phyloP scores from a whole-genome alignment of 768 basidiomycete genomes.

The Termitomyces sp. region DNA sequence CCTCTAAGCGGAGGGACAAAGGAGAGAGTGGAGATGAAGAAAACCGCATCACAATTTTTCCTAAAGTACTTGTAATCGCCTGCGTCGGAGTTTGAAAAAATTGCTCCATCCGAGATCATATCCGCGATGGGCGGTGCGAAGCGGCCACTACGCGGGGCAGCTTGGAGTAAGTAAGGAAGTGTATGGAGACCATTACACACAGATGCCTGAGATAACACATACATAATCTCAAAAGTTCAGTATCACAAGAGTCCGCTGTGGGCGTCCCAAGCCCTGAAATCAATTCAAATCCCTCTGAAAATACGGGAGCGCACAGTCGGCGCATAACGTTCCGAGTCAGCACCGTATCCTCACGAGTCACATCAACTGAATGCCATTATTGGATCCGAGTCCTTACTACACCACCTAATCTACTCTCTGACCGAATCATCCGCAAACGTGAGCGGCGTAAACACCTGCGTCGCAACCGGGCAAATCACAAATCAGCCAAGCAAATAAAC shows the following conservation, averaged over 20 bases:
- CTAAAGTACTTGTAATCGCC: conserved; percentile 31
- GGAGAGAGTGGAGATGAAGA: conserved; percentile 36
- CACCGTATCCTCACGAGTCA: not conserved
- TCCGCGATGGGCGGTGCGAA: conserved; percentile 21
- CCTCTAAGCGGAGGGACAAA: conserved; percentile 42
- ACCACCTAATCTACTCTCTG: conserved; percentile 30
- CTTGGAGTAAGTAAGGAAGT: too few species aligned
- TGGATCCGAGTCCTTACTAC: not conserved
- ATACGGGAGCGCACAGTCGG: not conserved
- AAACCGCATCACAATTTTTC: conserved; percentile 23
- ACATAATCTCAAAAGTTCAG: not conserved
- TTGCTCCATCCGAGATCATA: conserved; percentile 24
- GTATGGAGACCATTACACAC: too few species aligned
- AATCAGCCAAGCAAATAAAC: conserved; percentile 15
- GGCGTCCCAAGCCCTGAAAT: not conserved
- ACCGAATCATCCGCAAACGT: conserved; percentile 42
- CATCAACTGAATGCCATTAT: not conserved
- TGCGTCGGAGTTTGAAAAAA: conserved; percentile 43
- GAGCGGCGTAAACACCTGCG: conserved; percentile 48
- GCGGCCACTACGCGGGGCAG: conserved; percentile 18
- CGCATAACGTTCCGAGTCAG: not conserved
- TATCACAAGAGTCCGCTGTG: not conserved
- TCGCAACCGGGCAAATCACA: conserved; percentile 17
- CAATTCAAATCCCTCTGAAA: not conserved
- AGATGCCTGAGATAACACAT: too few species aligned